Percentiles rank a stretch among this genome's conserved stretches.
Evolutionary conservation across 441 rosid genomes (phyloP).

Genomic region (Brassica hybrid): DNA sequence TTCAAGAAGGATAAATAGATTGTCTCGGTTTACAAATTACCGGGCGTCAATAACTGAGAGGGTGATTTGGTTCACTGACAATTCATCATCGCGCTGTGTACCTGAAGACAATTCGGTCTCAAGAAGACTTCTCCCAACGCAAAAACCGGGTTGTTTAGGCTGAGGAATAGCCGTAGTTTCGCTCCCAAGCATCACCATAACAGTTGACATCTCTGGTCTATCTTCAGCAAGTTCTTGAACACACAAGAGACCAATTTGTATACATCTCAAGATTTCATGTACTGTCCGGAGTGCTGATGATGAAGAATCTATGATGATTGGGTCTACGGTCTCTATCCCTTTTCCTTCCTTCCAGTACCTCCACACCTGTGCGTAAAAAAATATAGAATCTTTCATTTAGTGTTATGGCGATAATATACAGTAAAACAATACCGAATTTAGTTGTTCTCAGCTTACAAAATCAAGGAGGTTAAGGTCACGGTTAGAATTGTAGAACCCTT

Average conservation of each 20-base stretch:
- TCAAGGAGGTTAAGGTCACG: conserved; percentile 1
- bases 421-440: background rate
- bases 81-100: background rate
- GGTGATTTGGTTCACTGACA: background rate
- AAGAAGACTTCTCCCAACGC: background rate
- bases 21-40: background rate
- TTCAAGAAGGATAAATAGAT: background rate
- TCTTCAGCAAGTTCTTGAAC: conserved; percentile 10
- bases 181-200: conserved; percentile 5
- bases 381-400: background rate
- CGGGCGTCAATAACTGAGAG: background rate
- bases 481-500: background rate
- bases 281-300: background rate
- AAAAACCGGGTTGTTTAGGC: background rate
- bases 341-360: background rate
- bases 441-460: background rate
- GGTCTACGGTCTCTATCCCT: background rate
- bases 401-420: background rate
- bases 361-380: background rate
- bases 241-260: conserved; percentile 13
- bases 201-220: background rate
- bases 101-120: background rate
- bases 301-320: background rate
- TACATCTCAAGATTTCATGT: conserved; percentile 1
- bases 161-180: conserved; percentile 8